phyloP scores from a whole-genome alignment of 2,329 filamentous ascomycete species.

The Dactylellina sp. region DNA sequence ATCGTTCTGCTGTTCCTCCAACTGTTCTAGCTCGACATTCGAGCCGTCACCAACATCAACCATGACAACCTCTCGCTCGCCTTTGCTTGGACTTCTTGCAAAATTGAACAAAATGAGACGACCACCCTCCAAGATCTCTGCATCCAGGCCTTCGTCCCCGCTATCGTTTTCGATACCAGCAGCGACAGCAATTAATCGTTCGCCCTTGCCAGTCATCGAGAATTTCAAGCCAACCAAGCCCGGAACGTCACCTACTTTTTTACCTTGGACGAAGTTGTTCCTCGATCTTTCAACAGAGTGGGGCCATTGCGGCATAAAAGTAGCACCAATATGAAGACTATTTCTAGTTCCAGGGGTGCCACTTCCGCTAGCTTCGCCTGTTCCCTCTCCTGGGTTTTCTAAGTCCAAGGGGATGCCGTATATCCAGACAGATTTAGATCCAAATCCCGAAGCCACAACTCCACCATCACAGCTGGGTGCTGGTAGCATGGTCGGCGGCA shows the following conservation, averaged over 20 bases:
- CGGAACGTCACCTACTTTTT: conserved; percentile 73
- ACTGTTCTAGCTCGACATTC: conserved; percentile 71
- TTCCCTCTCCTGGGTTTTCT: conserved; percentile 64
- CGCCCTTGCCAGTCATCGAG: conserved; percentile 68
- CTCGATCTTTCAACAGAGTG: conserved; percentile 75
- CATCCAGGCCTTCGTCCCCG: conserved; percentile 71
- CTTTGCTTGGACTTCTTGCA: conserved; percentile 72
- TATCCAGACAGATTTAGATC: conserved; percentile 78
- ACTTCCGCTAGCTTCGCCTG: conserved; percentile 55
- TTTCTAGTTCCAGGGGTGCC: conserved; percentile 48
- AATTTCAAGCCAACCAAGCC: conserved; percentile 78
- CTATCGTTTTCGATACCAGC: conserved; percentile 71
- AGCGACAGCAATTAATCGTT: conserved; percentile 77
- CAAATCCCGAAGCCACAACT: conserved; percentile 78
- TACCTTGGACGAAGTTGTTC: conserved; percentile 77
- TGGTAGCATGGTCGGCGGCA: conserved; percentile 76
- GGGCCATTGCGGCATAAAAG: conserved; percentile 74
- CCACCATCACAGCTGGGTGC: conserved; percentile 77
- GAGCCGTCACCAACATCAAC: conserved; percentile 78
- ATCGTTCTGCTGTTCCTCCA: conserved; percentile 79
- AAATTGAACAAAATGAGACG: conserved; percentile 80
- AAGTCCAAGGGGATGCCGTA: conserved; percentile 82
- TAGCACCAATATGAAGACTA: conserved; percentile 55
- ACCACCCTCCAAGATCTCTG: conserved; percentile 82
- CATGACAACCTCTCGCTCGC: conserved; percentile 70